These are phyloP conservation scores for Suillus hirtellus DNA, from an alignment of 768 basidiomycete species.

Conservation along the genomic window DNA sequence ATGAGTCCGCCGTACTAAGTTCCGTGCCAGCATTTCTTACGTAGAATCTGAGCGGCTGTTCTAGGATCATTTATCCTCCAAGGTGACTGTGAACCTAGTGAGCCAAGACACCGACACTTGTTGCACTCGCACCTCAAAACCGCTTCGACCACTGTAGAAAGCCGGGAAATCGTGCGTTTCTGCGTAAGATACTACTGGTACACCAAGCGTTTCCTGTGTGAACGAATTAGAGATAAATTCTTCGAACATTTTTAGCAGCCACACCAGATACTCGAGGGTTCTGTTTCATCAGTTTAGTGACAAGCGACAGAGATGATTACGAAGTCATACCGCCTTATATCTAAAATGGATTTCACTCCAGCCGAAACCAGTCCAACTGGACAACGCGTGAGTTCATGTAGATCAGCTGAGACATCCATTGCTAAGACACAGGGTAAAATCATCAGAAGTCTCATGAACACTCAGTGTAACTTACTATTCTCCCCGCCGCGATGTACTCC, in stretches of 20 bases:
- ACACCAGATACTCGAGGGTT: constrained; percentile 77
- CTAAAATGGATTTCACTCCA: constrained; percentile 92
- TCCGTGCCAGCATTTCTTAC: constrained; percentile 42
- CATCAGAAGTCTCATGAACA: constrained; percentile 4
- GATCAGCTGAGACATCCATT: constrained; percentile 93
- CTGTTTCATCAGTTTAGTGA: constrained; percentile 36
- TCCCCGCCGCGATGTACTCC: constrained; percentile 83
- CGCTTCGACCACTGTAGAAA: constrained; percentile 86
- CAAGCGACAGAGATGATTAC: neutral
- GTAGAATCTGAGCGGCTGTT: constrained; percentile 71
- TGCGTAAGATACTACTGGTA: constrained; percentile 83
- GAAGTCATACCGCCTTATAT: constrained; percentile 70
- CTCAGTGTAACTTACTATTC: constrained; percentile 44
- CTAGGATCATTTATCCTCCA: constrained; percentile 68
- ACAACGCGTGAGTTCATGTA: constrained; percentile 85
- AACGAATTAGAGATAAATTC: neutral
- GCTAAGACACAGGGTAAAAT: constrained; percentile 45
- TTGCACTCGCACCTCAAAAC: constrained; percentile 58
- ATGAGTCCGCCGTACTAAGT: neutral
- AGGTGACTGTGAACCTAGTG: constrained; percentile 55
- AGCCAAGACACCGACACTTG: neutral
- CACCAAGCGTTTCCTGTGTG: constrained; percentile 87
- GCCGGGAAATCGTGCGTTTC: constrained; percentile 85
- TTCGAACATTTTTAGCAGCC: constrained; percentile 19
- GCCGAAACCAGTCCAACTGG: constrained; percentile 92